Base-by-base conservation (phyloP, 257 asterid species). In the Parsonsia alboflavescens region DNA sequence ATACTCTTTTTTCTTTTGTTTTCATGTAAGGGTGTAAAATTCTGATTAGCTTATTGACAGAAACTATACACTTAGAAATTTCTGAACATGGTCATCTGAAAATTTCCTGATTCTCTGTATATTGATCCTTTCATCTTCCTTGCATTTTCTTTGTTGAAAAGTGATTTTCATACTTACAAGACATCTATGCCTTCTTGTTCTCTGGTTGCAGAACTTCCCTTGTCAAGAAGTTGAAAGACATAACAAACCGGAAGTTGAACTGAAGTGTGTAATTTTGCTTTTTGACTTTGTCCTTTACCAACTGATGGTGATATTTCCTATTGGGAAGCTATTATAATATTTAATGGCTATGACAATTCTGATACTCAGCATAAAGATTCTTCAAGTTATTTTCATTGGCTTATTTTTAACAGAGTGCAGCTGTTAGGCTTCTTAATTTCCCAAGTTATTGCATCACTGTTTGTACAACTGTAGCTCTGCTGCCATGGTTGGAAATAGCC, bases 191-290 rank as follows among this genome's bases (percentile, higher is more conserved):
- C 75, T 61, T 42, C 36, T 66, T 80, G 78, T 65, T 74, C 59
- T 71, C 78, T 84, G 79, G 80, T 76, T 82, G 84, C 90, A 94
- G 99, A 94, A 94, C 86, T 94, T 94, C 81, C 99, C 99, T 33
- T 94, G 99, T 75, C 99, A 94, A 80, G 99, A 94, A 87, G 99
- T 94, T 79, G 99, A 94, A 82, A 88, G 99, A 86, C 99, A 94
- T 88, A 94, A 94, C 85, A 94, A 94, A 76, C 99, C 99, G 46
- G 99, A 94, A 83, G 97, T 94, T 85, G 99, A 94, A 83, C 88
- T 94, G 80, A 94, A 94, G 99, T 94, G 88, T 50, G 98, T 74
- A 66, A 28, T 48, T 8, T 53, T 75, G 58, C 64, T 9, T 19
- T 71, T 49, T 2, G 28, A 78, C 53, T 79, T 78, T 42, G 33